A percentile compares a stretch with the other conserved stretches of the same genome.
Conservation (phyloP, 2,329 filamentous ascomycete species). For the Teratosphaeriaceae sp. region DNA sequence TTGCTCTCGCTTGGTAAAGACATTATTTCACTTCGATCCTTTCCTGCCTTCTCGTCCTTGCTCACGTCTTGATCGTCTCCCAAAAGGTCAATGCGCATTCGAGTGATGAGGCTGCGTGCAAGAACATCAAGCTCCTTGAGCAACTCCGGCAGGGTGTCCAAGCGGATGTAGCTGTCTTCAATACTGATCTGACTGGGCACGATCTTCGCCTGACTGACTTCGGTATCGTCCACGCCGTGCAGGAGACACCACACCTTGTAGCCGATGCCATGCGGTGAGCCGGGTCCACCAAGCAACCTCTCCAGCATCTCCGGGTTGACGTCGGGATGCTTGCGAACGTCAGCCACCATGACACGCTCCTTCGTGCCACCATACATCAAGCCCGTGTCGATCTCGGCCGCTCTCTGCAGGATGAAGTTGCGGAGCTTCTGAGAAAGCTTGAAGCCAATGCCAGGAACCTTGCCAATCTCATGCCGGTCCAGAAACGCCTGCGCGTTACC, state of each 20-base stretch:
- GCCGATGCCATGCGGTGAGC: slow-evolving; percentile 65
- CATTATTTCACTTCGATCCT: too few relatives aligned
- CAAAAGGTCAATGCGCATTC: slow-evolving; percentile 73
- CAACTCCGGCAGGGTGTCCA: slow-evolving; percentile 60
- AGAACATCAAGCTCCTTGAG: slow-evolving; percentile 62
- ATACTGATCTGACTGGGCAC: slow-evolving; percentile 87
- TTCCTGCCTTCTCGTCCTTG: slow-evolving; percentile 27
- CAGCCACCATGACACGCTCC: slow-evolving; percentile 55
- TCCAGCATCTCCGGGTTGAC: slow-evolving; percentile 63
- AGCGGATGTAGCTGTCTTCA: slow-evolving; percentile 77
- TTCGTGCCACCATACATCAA: slow-evolving; percentile 45
- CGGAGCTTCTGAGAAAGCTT: slow-evolving; percentile 67
- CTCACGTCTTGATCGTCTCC: slow-evolving; percentile 38
- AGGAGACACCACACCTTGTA: slow-evolving; percentile 68
- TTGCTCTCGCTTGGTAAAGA: too few relatives aligned
- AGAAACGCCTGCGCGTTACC: slow-evolving; percentile 62
- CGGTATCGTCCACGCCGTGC: slow-evolving; percentile 69
- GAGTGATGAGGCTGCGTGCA: slow-evolving; percentile 61
- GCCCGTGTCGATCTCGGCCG: slow-evolving; percentile 37
- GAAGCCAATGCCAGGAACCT: slow-evolving; percentile 79
- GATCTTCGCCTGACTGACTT: slow-evolving; percentile 64
- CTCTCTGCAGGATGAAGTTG: slow-evolving; percentile 48
- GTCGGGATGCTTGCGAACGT: slow-evolving; percentile 56
- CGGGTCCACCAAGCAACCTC: slow-evolving; percentile 61
- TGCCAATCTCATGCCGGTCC: slow-evolving; percentile 66